Percentiles rank a stretch among this genome's conserved stretches.
These are phyloP conservation scores for Penicillium pulvis DNA, from an alignment of 495 filamentous ascomycete genomes.

Conservation along the genomic window DNA sequence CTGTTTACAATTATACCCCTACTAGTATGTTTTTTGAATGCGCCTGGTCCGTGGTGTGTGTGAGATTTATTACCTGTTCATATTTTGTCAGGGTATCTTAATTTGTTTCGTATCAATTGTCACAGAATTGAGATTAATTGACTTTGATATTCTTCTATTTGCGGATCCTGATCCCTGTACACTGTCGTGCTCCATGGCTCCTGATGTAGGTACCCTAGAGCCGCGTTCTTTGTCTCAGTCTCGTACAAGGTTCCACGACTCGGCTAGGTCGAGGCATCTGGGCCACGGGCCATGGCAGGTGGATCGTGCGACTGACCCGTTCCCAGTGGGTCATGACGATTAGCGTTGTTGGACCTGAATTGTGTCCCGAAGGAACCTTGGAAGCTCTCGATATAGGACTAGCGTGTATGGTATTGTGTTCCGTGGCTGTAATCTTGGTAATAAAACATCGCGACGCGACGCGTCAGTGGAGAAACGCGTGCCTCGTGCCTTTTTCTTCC, in stretches of 20 bases:
- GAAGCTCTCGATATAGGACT: background rate
- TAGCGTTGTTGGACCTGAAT: background rate
- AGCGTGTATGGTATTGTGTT: background rate
- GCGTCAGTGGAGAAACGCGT: conserved; percentile 13
- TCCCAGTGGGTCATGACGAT: background rate
- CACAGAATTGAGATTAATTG: background rate
- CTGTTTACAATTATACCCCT: conserved; percentile 2
- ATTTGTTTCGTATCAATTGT: background rate
- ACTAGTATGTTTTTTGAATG: background rate
- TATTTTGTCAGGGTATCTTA: background rate
- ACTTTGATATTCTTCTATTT: background rate
- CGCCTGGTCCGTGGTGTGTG: background rate
- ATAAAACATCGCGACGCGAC: conserved; percentile 16
- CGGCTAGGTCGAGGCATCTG: background rate
- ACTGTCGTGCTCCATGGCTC: too few relatives aligned
- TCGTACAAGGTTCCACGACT: background rate
- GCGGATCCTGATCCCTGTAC: background rate
- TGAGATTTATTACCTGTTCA: background rate
- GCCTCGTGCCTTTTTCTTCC: conserved; percentile 5
- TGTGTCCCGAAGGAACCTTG: background rate
- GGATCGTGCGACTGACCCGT: background rate
- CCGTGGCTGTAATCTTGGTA: background rate
- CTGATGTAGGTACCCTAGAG: background rate
- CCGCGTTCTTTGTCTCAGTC: background rate
- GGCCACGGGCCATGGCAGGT: background rate